Evolutionary conservation across 768 basidiomycete genomes (phyloP).

Genomic region (Lentinula detonsa): DNA sequence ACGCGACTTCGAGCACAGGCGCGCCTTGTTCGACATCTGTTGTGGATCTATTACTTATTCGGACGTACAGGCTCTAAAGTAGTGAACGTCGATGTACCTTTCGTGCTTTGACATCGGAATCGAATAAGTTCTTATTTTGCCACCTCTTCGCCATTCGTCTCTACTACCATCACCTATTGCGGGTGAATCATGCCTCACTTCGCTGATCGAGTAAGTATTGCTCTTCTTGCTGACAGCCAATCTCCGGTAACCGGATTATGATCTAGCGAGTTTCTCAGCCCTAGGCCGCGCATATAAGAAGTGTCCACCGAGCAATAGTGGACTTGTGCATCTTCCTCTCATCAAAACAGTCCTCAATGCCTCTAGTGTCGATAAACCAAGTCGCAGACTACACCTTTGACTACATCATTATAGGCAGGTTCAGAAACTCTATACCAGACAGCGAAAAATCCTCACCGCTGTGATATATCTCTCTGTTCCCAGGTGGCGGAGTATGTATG

Average conservation of each 20-base stretch:
- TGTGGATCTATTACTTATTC: no score
- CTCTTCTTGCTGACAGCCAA: background rate
- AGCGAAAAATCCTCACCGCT: background rate
- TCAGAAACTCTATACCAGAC: background rate
- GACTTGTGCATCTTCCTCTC: background rate
- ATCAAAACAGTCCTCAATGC: background rate
- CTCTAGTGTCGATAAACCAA: conserved; percentile 3
- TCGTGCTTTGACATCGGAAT: no score
- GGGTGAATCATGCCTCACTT: no score
- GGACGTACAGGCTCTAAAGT: no score
- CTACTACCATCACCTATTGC: background rate
- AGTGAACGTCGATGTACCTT: no score
- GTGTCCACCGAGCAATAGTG: background rate
- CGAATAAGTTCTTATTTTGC: background rate
- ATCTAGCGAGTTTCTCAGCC: background rate
- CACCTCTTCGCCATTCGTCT: no score
- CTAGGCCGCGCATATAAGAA: background rate
- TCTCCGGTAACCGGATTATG: background rate
- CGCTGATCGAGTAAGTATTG: no score
- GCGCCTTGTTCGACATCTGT: no score
- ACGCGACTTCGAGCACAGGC: no score
- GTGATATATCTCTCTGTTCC: background rate
- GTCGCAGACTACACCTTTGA: conserved; percentile 5
- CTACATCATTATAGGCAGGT: conserved; percentile 8
- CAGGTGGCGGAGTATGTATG: conserved; percentile 2